A percentile compares a stretch with the other conserved stretches of the same genome.
Evolutionary conservation across 495 filamentous ascomycete genomes (phyloP).

Genomic region (Trichoderma virens): DNA sequence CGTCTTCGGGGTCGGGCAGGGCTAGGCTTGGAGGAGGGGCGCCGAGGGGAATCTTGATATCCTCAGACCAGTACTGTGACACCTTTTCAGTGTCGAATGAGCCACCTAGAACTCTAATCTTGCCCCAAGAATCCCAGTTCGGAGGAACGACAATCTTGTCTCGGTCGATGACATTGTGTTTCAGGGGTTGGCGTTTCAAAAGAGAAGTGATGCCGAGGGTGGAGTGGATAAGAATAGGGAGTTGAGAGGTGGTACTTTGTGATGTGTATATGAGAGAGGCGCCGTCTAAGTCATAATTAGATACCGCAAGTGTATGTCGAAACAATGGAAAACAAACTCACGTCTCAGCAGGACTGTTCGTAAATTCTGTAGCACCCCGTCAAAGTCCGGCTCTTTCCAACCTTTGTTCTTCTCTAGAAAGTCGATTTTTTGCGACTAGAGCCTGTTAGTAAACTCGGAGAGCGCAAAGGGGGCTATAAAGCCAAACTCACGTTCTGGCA

Average conservation of each 20-base stretch:
- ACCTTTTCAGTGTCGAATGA: constrained; percentile 86
- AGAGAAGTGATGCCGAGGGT: constrained; percentile 86
- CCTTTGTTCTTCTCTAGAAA: constrained; percentile 74
- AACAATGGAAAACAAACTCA: constrained; percentile 33
- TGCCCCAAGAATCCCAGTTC: constrained; percentile 98
- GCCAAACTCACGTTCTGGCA: constrained; percentile 70
- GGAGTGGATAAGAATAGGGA: constrained; percentile 79
- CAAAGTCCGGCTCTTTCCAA: constrained; percentile 92
- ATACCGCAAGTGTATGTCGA: neutral
- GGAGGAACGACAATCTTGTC: constrained; percentile 91
- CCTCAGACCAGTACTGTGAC: constrained; percentile 74
- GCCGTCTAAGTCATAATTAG: constrained; percentile 54
- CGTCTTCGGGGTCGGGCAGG: constrained; percentile 15
- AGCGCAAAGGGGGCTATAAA: neutral
- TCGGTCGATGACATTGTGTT: constrained; percentile 91
- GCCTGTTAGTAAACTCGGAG: constrained; percentile 21
- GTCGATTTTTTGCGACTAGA: constrained; percentile 81
- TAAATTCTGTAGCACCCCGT: constrained; percentile 82
- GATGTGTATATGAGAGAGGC: constrained; percentile 87
- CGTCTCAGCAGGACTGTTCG: constrained; percentile 80
- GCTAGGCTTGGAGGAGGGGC: constrained; percentile 10
- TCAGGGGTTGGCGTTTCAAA: constrained; percentile 71
- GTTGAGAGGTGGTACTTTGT: constrained; percentile 65
- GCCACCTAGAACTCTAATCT: constrained; percentile 89
- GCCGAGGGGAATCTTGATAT: constrained; percentile 54